Base-by-base conservation (phyloP, 495 filamentous ascomycete species). In the Penicillium cataractarum region DNA sequence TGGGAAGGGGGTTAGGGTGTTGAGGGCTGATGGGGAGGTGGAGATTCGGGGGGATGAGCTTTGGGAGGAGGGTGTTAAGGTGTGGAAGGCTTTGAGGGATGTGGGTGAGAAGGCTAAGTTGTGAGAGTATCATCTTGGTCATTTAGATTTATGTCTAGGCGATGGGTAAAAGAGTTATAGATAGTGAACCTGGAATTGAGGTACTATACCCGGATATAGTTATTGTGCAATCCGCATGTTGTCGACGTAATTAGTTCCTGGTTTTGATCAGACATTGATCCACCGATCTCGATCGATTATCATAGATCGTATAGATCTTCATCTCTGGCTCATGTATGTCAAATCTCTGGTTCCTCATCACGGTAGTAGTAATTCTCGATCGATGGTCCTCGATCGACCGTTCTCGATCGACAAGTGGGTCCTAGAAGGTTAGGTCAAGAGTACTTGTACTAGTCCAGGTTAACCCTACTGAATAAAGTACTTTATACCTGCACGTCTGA, bases 51-150 rank as follows among this genome's bases (percentile, higher is more conserved):
- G 66, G 31, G 84, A 86, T 74, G 65, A 59, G 37, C 13, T 65
- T 22, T 82, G 81, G 80, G 77, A 82, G 17, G 74, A 78, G 58
- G 82, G 79, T 0, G 58, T 84, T 37, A 63, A 71, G 55, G 72
- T 84, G 12, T 86, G 84, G 84, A 74, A 77, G 48, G 37, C 32
- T 5, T 39, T 78, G 56, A 58, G 74, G 37, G 71, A 65, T 35
- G 71, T 64, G 13, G 63, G 64, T 50, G 37, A 22, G 42, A 67
- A 52, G 60, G 22, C 63, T 27, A 57, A 33, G n/a, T 37, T 69
- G 24, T 69, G 44, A 31, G 0, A 6, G 8, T 13, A 21, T 9
- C 9, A 35, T 12, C 13, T 13, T 35, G 33, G 6, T 42, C 7
- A 4, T n/a, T 40, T n/a, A 5, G 37, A 40, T 4, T 5, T 13